A percentile compares a stretch with the other conserved stretches of the same genome.
These are phyloP conservation scores for Celoporthe dispersa DNA, from an alignment of 2,329 filamentous ascomycete genomes.

Conservation along the genomic window DNA sequence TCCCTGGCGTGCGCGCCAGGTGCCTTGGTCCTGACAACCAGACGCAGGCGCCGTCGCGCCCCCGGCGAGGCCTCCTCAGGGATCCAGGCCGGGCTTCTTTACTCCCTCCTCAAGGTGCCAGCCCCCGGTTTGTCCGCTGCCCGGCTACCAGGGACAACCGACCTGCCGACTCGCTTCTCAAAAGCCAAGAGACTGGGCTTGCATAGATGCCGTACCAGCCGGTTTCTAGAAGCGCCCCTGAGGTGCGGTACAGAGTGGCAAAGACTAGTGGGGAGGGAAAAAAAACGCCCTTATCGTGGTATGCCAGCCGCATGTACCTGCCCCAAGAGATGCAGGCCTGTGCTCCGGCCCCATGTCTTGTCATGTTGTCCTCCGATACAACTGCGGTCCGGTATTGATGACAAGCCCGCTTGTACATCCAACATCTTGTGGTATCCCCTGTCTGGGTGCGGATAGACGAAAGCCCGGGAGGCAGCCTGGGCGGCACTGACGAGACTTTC, in stretches of 20 bases:
- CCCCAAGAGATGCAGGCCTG: not conserved
- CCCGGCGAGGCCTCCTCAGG: not conserved
- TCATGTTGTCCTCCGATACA: slow-evolving; percentile 1
- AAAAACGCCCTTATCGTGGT: not conserved
- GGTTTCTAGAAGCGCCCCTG: slow-evolving; percentile 3
- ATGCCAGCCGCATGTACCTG: slow-evolving; percentile 4
- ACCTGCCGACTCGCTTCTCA: not conserved
- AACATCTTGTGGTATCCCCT: not conserved
- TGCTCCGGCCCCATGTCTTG: not conserved
- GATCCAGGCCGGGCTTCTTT: not conserved
- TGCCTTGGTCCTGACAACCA: not conserved
- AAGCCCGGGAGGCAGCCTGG: slow-evolving; percentile 2
- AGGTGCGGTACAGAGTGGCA: not conserved
- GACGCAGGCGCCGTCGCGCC: not conserved
- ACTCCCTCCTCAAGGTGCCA: not conserved
- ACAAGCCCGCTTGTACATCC: not conserved
- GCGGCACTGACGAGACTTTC: not conserved
- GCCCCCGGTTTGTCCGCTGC: not conserved
- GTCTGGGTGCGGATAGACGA: not conserved
- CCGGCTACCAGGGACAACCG: not conserved
- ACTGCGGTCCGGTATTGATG: not conserved
- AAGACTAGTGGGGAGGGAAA: not conserved
- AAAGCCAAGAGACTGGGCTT: not conserved
- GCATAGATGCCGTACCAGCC: not conserved
- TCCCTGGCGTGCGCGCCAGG: too few species aligned